phyloP scores from a whole-genome alignment of 2,329 filamentous ascomycete species.

The Grosmannia clavigera region DNA sequence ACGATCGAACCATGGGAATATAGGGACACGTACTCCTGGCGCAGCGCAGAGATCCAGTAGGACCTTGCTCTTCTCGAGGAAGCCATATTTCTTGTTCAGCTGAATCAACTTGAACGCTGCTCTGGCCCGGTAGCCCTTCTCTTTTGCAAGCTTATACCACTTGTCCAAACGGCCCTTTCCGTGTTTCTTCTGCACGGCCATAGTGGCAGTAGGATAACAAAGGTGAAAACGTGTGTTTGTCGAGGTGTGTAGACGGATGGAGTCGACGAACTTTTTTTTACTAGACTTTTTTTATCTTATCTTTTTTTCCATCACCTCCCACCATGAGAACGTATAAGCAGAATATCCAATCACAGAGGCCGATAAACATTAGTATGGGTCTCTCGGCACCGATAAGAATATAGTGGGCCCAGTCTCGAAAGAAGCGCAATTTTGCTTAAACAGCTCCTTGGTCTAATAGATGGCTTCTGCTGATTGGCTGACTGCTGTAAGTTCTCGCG shows the following conservation, averaged over 20 bases:
- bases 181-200: constrained; percentile 98
- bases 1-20: background rate
- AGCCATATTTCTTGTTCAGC: constrained; percentile 98
- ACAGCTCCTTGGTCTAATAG: background rate
- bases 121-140: constrained; percentile 92
- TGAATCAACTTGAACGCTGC: constrained; percentile 97
- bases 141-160: constrained; percentile 97
- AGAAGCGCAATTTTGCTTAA: background rate
- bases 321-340: too few relatives aligned
- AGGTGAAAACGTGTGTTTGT: background rate
- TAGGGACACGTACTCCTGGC: constrained; percentile 55
- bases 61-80: constrained; percentile 93
- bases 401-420: background rate
- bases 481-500: constrained; percentile 9
- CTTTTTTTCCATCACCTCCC: background rate
- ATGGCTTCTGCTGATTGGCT: constrained; percentile 5
- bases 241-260: background rate
- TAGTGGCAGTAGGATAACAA: constrained; percentile 26
- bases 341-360: constrained; percentile 2
- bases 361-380: background rate
- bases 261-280: background rate
- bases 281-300: background rate
- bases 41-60: constrained; percentile 95
- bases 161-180: constrained; percentile 97
- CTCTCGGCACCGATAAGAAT: background rate